phyloP scores from a whole-genome alignment of 2,329 filamentous ascomycete species.

The Sarocladiaceae sp. region DNA sequence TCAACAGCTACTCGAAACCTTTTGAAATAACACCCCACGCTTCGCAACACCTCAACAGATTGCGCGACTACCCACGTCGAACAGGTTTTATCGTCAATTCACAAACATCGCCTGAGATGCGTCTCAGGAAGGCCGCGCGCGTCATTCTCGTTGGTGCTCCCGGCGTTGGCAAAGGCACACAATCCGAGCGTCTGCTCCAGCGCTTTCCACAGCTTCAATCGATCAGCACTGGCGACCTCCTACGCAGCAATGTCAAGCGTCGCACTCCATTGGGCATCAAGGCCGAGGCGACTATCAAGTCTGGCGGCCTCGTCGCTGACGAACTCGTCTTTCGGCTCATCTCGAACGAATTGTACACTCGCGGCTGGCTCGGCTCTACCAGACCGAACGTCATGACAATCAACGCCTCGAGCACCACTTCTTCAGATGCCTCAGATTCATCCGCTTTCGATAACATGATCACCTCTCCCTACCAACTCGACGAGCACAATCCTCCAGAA shows the following conservation, averaged over 20 bases:
- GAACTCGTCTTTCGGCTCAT: constrained; percentile 89
- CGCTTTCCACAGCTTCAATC: constrained; percentile 85
- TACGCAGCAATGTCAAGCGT: constrained; percentile 88
- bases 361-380: constrained; percentile 70
- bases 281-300: constrained; percentile 83
- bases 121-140: constrained; percentile 76
- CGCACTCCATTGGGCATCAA: constrained; percentile 84
- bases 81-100: neutral
- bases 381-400: constrained; percentile 48
- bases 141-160: constrained; percentile 94
- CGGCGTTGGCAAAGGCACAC: constrained; percentile 96
- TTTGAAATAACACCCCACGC: neutral
- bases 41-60: neutral
- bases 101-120: constrained; percentile 39
- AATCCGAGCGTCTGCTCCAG: constrained; percentile 81
- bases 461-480: constrained; percentile 32
- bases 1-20: neutral
- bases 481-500: constrained; percentile 32
- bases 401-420: constrained; percentile 32
- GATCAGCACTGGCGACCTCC: constrained; percentile 89
- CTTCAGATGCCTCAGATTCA: constrained; percentile 28
- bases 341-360: constrained; percentile 77
- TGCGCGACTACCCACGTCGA: neutral
- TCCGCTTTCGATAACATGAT: constrained; percentile 17
- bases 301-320: constrained; percentile 87